Base-by-base conservation (phyloP, 2,329 filamentous ascomycete genomes). In the Sarocladium kiliense region DNA sequence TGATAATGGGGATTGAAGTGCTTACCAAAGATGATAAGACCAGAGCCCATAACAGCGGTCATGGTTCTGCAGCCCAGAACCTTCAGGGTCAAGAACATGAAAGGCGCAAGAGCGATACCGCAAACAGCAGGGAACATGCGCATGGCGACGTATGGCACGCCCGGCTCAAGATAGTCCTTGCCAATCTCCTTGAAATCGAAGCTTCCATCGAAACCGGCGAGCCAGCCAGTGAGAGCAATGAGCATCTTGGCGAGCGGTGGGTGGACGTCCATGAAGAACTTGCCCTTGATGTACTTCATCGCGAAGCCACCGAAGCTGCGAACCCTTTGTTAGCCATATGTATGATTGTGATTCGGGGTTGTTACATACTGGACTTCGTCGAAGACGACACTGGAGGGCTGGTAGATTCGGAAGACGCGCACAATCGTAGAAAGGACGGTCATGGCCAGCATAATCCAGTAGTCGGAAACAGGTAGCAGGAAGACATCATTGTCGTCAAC, bases 231-330 rank as follows among this genome's bases (percentile, higher is more conserved):
- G 58, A 99, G 83, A 54, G 94, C 96, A 66, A 99, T 93, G 63
- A 99, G 85, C 69, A 99, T 84, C 78, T 99, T 99, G 62, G 94
- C 94, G 58, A 99, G 81, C 45, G 94, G 94, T 30, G 94, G 94
- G 70, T 99, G 94, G n/a, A 99, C 94, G 70, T 99, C 94, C 94
- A 99, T 99, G 74, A 99, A 99, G 82, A 99, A 99, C 70, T 82
- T 88, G 67, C 94, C 94, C 79, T 99, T 97, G 81, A 99, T 97
- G 73, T 99, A 99, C 74, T 99, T 99, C 64, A 89, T 91, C 61
- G 94, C 94, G 70, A 99, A 99, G 50, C 94, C 94, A 71, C 94
- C 94, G 71, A 99, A 99, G 75, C 91, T 96, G 66, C 61, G n/a
- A 14, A 57, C 63, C 58, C 64, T 62, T 54, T 32, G 10, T 34